These are phyloP conservation scores for Sporobolomyces pararoseus DNA, from an alignment of 768 basidiomycete genomes.

Conservation along the genomic window DNA sequence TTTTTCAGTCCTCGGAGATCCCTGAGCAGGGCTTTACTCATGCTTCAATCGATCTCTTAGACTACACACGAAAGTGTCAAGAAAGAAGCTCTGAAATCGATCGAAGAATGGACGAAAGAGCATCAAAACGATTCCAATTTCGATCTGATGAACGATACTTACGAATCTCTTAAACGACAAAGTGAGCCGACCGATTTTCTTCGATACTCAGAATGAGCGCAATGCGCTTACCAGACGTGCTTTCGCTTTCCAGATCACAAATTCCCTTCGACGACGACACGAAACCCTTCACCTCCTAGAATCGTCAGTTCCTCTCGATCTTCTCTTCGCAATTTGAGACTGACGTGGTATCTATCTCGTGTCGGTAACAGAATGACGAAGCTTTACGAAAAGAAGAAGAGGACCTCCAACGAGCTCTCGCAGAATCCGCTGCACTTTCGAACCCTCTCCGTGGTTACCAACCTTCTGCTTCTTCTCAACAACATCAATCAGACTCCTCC, in stretches of 20 bases:
- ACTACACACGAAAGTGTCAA: slow-evolving; percentile 89
- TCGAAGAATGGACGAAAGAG: slow-evolving; percentile 78
- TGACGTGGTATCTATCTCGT: background rate
- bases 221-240: too few relatives aligned
- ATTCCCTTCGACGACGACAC: slow-evolving; percentile 17
- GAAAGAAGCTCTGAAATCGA: slow-evolving; percentile 63
- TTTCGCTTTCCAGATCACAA: slow-evolving; percentile 30
- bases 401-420: slow-evolving; percentile 84
- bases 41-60: too few relatives aligned
- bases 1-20: background rate
- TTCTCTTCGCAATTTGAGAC: background rate
- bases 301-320: background rate
- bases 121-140: slow-evolving; percentile 75
- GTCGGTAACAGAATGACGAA: slow-evolving; percentile 62
- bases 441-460: slow-evolving; percentile 26
- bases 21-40: background rate
- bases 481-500: background rate
- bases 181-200: slow-evolving; percentile 54
- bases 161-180: slow-evolving; percentile 73
- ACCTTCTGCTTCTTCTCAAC: background rate
- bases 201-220: too few relatives aligned
- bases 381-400: slow-evolving; percentile 82
- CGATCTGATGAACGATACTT: slow-evolving; percentile 87
- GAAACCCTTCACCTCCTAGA: background rate
- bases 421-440: slow-evolving; percentile 34